A percentile compares a stretch with the other conserved stretches of the same genome.
Conservation (phyloP, 2,329 filamentous ascomycete genomes). For the Chaetomium globosum region DNA sequence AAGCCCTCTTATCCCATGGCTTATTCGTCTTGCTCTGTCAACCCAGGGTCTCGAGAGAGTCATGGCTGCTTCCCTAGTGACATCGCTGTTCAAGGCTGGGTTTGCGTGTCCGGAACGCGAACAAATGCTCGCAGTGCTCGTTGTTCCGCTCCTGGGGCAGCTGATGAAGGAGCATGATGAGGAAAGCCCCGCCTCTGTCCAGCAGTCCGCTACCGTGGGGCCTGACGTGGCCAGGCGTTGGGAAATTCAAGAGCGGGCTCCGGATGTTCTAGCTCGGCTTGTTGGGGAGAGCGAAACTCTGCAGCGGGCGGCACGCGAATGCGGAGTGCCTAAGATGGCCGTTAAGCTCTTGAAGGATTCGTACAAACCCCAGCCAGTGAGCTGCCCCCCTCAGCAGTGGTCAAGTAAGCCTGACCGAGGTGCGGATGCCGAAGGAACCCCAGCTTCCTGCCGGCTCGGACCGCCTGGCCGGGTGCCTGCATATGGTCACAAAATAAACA, state of each 20-base stretch:
- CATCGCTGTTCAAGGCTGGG: constrained; percentile 68
- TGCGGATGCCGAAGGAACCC: constrained; percentile 22
- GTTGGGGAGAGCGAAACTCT: constrained; percentile 77
- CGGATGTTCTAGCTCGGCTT: constrained; percentile 74
- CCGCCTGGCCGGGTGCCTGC: constrained; percentile 61
- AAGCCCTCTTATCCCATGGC: constrained; percentile 72
- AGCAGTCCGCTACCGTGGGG: constrained; percentile 44
- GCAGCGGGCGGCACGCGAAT: constrained; percentile 79
- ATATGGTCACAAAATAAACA: constrained; percentile 69
- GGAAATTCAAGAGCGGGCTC: constrained; percentile 68
- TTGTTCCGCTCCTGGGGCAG: constrained; percentile 70
- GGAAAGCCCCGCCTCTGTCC: constrained; percentile 34
- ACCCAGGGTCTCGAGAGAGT: constrained; percentile 62
- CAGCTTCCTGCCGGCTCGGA: constrained; percentile 56
- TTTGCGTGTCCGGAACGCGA: constrained; percentile 67
- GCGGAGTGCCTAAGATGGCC: constrained; percentile 51
- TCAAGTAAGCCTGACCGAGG: constrained; percentile 40
- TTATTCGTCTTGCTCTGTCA: constrained; percentile 65
- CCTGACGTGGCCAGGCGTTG: constrained; percentile 48
- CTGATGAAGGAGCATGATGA: constrained; percentile 60
- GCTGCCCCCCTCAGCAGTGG: constrained; percentile 43
- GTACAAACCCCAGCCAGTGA: constrained; percentile 50
- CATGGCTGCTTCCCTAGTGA: constrained; percentile 69
- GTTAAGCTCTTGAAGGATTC: constrained; percentile 55
- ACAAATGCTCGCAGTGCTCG: constrained; percentile 64